Evolutionary conservation across 108 stramenopile species (phyloP), one percentile per base, ranked within the genome.

Genomic region (Poteriospumella lacustris): DNA sequence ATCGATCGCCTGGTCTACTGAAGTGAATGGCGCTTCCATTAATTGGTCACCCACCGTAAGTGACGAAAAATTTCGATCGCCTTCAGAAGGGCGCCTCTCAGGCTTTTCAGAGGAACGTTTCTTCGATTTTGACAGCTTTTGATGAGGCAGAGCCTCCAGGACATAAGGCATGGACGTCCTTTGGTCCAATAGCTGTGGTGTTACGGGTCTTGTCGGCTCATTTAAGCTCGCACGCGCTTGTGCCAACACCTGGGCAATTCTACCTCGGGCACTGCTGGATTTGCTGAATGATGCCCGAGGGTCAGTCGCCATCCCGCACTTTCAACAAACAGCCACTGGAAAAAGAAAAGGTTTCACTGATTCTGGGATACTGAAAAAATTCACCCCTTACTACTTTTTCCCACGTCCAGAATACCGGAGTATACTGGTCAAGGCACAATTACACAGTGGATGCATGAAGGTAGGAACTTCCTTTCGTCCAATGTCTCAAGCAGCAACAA

Each of bases 151-250:
- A 52, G 47, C 9, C 19, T 9, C 9, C 47, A 52, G 19, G 19
- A 19, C 15, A 52, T 15, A 52, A 19, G 47, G 19, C 47, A 52
- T 15, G 47, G 47, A 15, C 19, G 60, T 33, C 36, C 70, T 73
- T 38, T 44, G 9, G 5, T 73, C 70, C 70, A 73, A 42, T 5
- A 26, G 3, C 9, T 12, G 44, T 26, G 78, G 78, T 5, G 78
- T 79, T 39, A 79, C 34, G n/a, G 78, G 78, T 40, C 78, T 19
- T 9, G 68, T 26, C 42, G 78, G 78, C 9, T 79, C 68, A 33
- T 69, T 28, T 2, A 79, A 40, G 5, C 15, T 24, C 40, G 78
- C 78, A 0, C 78, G 68, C 3, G 78, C 78, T 38, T 67, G 42
- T 34, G 60, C 60, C 31, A 64, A 64, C 28, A 64, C 60, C 36